Conservation (phyloP, 768 basidiomycete genomes). For the Daedaleopsis nitida region DNA sequence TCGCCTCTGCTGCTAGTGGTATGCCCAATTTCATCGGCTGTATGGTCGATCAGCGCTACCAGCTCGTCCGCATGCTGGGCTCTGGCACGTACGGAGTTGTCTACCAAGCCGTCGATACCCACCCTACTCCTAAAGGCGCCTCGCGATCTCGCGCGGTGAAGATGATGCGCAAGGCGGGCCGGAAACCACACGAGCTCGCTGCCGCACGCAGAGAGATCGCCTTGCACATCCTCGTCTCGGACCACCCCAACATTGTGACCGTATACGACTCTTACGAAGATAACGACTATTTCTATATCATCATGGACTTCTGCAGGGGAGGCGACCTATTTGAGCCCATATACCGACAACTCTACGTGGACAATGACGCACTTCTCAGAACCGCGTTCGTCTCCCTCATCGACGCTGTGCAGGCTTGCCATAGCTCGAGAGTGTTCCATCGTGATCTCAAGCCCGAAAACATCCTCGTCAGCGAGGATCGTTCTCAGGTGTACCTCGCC, state of each 20-base stretch:
- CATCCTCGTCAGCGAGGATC: constrained; percentile 43
- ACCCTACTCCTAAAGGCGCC: not conserved
- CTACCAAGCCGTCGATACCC: constrained; percentile 22
- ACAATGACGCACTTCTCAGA: constrained; percentile 46
- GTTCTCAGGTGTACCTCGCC: constrained; percentile 41
- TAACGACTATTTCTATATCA: constrained; percentile 14
- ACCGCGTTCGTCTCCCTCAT: constrained; percentile 51
- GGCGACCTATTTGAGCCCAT: constrained; percentile 37
- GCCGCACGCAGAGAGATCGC: constrained; percentile 4
- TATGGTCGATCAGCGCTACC: constrained; percentile 21
- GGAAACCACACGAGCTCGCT: not conserved
- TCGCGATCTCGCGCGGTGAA: constrained; percentile 17
- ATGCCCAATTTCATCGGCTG: constrained; percentile 25
- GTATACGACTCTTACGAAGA: constrained; percentile 9
- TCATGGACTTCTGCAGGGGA: constrained; percentile 22
- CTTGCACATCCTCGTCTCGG: constrained; percentile 7
- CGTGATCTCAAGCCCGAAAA: constrained; percentile 59
- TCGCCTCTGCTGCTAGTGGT: constrained; percentile 1
- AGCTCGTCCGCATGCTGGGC: constrained; percentile 23
- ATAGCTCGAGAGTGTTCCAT: constrained; percentile 49
- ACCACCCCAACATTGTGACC: constrained; percentile 8
- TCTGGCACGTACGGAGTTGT: constrained; percentile 27
- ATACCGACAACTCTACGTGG: constrained; percentile 33
- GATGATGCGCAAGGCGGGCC: constrained; percentile 20
- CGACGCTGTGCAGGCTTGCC: constrained; percentile 51